These are phyloP conservation scores for Litchi chinensis DNA, from an alignment of 345 rosid genomes.

Conservation along the genomic window DNA sequence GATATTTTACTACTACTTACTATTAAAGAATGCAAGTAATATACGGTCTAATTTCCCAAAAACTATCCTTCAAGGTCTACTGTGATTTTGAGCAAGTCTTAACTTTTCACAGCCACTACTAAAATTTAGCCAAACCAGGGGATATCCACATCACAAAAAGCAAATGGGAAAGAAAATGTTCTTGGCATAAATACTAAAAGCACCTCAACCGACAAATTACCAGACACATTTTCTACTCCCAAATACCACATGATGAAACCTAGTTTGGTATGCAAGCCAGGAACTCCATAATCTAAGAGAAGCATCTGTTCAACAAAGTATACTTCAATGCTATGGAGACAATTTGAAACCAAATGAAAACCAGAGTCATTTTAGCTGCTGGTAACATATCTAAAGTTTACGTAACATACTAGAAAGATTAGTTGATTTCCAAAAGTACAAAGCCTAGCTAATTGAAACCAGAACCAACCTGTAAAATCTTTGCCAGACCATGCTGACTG, in stretches of 20 bases:
- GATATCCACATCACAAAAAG: conserved; percentile 6
- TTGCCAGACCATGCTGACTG: conserved; percentile 44
- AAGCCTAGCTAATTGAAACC: conserved; percentile 49
- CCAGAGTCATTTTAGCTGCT: conserved; percentile 24
- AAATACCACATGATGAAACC: conserved; percentile 18
- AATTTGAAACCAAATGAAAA: conserved; percentile 27
- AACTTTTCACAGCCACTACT: not conserved
- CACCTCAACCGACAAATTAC: conserved; percentile 13
- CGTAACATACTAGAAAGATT: conserved; percentile 39
- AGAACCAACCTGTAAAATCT: conserved; percentile 51
- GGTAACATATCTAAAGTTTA: conserved; percentile 32
- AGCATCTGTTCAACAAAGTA: conserved; percentile 14
- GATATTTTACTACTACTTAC: not conserved
- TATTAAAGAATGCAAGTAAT: not conserved
- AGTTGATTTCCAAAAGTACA: conserved; percentile 43
- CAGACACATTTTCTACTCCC: conserved; percentile 26
- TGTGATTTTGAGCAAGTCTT: not conserved
- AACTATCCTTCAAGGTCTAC: not conserved
- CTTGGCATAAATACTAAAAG: not conserved
- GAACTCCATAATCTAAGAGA: conserved; percentile 22
- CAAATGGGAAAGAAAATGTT: conserved; percentile 12
- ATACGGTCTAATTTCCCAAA: not conserved
- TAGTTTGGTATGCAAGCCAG: conserved; percentile 3
- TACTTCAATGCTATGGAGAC: conserved; percentile 18
- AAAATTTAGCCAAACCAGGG: not conserved